phyloP scores from a whole-genome alignment of 306 rosid species.

The Rubus parviflorus region DNA sequence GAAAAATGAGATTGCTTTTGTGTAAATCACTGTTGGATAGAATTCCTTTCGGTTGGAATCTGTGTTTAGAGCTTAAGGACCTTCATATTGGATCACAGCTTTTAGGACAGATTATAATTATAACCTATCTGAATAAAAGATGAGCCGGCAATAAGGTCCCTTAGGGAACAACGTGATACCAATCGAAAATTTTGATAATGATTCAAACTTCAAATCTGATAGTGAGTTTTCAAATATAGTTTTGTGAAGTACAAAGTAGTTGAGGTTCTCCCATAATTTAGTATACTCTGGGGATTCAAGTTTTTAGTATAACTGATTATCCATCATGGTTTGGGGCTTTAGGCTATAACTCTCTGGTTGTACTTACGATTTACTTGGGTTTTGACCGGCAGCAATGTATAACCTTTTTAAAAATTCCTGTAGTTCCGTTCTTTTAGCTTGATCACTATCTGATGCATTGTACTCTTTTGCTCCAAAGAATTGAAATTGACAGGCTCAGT shows the following conservation, averaged over 20 bases:
- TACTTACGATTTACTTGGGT: neutral
- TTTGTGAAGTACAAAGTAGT: neutral
- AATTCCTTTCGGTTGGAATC: too few species aligned
- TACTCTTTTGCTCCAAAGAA: neutral
- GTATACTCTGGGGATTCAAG: neutral
- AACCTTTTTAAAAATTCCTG: neutral
- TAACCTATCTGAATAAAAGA: neutral
- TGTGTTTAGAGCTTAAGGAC: too few species aligned
- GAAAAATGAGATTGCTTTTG: too few species aligned
- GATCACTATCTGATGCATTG: neutral
- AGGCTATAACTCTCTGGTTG: neutral
- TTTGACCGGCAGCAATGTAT: neutral
- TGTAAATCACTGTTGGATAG: too few species aligned
- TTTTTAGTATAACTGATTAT: slow-evolving; percentile 5
- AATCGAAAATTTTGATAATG: neutral
- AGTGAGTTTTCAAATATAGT: neutral
- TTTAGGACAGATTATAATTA: neutral
- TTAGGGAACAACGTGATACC: neutral
- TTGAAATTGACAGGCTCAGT: neutral
- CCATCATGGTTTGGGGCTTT: neutral
- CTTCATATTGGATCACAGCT: neutral
- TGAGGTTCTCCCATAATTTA: neutral
- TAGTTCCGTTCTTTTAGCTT: neutral
- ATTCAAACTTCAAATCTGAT: neutral
- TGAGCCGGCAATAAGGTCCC: neutral